A percentile compares a stretch with the other conserved stretches of the same genome.
phyloP scores from a whole-genome alignment of 2,329 filamentous ascomycete genomes.

The Paecilomyces sp. region DNA sequence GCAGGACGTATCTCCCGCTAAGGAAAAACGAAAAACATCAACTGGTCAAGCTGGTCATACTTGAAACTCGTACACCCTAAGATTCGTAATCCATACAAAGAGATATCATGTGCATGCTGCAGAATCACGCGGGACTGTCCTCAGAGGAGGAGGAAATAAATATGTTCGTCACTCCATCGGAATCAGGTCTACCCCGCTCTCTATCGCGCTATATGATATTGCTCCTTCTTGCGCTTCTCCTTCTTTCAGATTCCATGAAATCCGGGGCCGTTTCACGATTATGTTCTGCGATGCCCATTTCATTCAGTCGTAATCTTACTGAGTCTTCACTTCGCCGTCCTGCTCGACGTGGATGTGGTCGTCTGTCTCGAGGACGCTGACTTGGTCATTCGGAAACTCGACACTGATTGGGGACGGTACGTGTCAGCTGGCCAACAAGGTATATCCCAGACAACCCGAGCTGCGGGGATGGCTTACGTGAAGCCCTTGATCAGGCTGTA shows the following conservation, averaged over 20 bases:
- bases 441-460: background rate
- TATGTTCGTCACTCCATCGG: background rate
- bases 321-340: slow-evolving; percentile 63
- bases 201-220: background rate
- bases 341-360: slow-evolving; percentile 73
- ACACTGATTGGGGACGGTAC: slow-evolving; percentile 49
- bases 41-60: background rate
- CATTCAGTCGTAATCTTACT: slow-evolving; percentile 45
- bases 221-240: background rate
- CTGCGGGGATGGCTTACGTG: slow-evolving; percentile 56
- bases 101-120: background rate
- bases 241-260: background rate
- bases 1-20: background rate
- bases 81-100: background rate
- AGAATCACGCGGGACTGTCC: background rate
- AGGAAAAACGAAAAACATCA: background rate
- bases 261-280: background rate
- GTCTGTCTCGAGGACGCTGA: slow-evolving; percentile 60
- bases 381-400: slow-evolving; percentile 59
- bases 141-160: background rate
- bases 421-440: slow-evolving; percentile 5
- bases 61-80: background rate
- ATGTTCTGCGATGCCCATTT: background rate
- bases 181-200: background rate
- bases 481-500: slow-evolving; percentile 88